These are phyloP conservation scores for Lasiosphaeris hirsuta DNA, from an alignment of 495 filamentous ascomycete genomes.

Conservation along the genomic window DNA sequence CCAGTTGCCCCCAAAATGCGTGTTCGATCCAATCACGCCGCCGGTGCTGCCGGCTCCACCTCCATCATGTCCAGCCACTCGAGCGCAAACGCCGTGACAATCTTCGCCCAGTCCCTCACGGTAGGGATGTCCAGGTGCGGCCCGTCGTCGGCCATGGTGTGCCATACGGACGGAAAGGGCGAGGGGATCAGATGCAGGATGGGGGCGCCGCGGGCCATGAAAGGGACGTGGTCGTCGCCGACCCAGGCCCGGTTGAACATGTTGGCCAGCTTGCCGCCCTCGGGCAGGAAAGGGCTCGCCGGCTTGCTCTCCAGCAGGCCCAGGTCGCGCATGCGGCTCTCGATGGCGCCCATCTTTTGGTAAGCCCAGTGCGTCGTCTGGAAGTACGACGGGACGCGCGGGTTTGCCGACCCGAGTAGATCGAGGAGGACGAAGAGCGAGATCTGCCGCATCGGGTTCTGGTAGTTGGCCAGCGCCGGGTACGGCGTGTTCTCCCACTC, in stretches of 20 bases:
- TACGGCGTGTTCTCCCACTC: conserved; percentile 70
- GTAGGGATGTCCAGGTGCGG: conserved; percentile 75
- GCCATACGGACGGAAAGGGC: conserved; percentile 79
- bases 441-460: conserved; percentile 69
- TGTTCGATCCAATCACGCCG: neutral
- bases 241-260: conserved; percentile 43
- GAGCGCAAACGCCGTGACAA: conserved; percentile 73
- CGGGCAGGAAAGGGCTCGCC: conserved; percentile 41
- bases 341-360: conserved; percentile 61
- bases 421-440: conserved; percentile 84
- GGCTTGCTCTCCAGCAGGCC: conserved; percentile 35
- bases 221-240: conserved; percentile 84
- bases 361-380: conserved; percentile 90
- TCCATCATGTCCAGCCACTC: conserved; percentile 71
- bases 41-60: conserved; percentile 15
- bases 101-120: conserved; percentile 77
- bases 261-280: conserved; percentile 50
- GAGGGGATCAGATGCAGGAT: conserved; percentile 79
- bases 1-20: neutral
- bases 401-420: conserved; percentile 66
- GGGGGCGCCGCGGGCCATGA: conserved; percentile 73
- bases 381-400: conserved; percentile 75
- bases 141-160: conserved; percentile 74
- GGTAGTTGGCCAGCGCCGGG: conserved; percentile 65
- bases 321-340: conserved; percentile 61